A percentile compares a stretch with the other conserved stretches of the same genome.
Evolutionary conservation across 2,329 filamentous ascomycete species (phyloP).

Genomic region (Tolypocladium amazonense): DNA sequence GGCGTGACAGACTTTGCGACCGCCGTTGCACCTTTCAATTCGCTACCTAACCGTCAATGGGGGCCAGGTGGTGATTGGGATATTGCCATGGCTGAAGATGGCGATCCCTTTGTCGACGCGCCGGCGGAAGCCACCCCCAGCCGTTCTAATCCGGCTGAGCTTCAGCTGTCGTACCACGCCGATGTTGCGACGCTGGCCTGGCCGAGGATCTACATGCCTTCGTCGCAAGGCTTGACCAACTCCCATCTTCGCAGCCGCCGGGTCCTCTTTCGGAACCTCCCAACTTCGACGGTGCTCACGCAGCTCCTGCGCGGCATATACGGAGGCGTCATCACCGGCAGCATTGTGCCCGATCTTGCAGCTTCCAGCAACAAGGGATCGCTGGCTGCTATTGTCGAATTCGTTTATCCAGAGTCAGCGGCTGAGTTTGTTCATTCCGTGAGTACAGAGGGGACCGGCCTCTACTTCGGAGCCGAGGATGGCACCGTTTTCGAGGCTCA

Average conservation of each 20-base stretch:
- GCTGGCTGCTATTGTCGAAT: constrained; percentile 11
- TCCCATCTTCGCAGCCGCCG: constrained; percentile 7
- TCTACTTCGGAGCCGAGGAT: background rate
- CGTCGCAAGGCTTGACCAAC: background rate
- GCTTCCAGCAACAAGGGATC: background rate
- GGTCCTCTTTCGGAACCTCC: constrained; percentile 13
- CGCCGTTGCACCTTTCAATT: background rate
- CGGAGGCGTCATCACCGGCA: constrained; percentile 6
- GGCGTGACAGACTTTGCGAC: background rate
- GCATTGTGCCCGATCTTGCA: background rate
- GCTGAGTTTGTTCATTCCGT: background rate
- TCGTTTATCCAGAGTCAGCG: constrained; percentile 3
- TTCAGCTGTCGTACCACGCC: constrained; percentile 3
- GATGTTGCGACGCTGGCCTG: background rate
- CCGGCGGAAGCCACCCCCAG: background rate
- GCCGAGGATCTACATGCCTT: constrained; percentile 1
- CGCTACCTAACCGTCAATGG: background rate
- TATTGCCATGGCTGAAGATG: background rate
- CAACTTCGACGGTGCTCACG: background rate
- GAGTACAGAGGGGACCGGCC: background rate
- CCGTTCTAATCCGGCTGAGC: background rate
- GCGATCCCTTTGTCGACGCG: background rate
- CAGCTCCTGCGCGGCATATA: constrained; percentile 11
- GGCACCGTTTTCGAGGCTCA: background rate
- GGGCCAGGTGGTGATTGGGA: background rate